These are phyloP conservation scores for Globisporangium recalcitrans DNA, from an alignment of 352 stramenopile genomes.

Conservation along the genomic window DNA sequence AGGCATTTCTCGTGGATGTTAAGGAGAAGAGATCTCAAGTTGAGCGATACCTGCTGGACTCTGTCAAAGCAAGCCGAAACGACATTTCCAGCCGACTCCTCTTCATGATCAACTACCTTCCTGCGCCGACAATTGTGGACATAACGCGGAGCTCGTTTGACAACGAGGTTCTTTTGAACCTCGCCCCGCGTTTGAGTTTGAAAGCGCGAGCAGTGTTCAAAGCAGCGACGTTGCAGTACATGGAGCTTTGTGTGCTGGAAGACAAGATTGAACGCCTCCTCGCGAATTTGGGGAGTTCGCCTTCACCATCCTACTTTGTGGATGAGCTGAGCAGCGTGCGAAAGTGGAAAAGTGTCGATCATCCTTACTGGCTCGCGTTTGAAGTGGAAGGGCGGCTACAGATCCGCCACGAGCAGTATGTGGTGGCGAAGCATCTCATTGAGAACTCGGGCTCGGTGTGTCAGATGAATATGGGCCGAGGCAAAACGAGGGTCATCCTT, in stretches of 20 bases:
- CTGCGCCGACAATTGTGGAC: conserved; percentile 27
- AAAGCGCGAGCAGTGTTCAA: conserved; percentile 19
- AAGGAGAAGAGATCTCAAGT: background rate
- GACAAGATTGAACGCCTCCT: conserved; percentile 54
- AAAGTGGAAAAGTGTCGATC: conserved; percentile 41
- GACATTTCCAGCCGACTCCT: conserved; percentile 18
- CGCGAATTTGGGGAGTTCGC: background rate
- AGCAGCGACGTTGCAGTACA: conserved; percentile 20
- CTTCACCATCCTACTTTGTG: conserved; percentile 27
- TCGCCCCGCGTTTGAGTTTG: conserved; percentile 25
- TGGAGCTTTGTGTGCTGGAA: conserved; percentile 73
- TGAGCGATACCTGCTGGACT: background rate
- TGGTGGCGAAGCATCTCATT: conserved; percentile 70
- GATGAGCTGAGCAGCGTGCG: conserved; percentile 49
- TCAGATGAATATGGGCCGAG: conserved; percentile 85
- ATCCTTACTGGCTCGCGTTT: conserved; percentile 84
- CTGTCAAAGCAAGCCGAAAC: conserved; percentile 14
- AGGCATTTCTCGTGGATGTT: conserved; percentile 18
- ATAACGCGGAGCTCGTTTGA: conserved; percentile 37
- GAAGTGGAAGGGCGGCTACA: conserved; percentile 77
- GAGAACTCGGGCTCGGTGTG: conserved; percentile 58
- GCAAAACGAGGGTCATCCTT: conserved; percentile 86
- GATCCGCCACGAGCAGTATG: conserved; percentile 78
- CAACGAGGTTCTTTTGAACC: conserved; percentile 23
- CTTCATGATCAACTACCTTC: conserved; percentile 21